Percentiles rank a stretch among this genome's conserved stretches.
Evolutionary conservation across 495 filamentous ascomycete genomes (phyloP).

Genomic region (Acidomyces sp.): DNA sequence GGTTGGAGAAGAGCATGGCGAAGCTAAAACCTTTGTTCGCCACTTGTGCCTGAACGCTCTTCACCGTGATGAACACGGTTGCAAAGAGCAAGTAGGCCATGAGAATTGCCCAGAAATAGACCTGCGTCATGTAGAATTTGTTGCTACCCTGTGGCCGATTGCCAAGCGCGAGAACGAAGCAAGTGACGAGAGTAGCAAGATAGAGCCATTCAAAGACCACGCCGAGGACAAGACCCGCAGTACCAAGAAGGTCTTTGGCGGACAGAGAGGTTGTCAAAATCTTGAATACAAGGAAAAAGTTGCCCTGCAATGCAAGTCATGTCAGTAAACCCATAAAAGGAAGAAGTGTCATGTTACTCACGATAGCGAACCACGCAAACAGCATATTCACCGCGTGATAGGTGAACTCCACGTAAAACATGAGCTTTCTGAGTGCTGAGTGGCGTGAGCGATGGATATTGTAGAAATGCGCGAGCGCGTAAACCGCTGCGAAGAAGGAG

Average conservation of each 20-base stretch:
- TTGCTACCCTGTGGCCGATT: slow-evolving; percentile 93
- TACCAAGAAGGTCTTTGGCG: slow-evolving; percentile 50
- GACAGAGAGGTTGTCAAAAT: slow-evolving; percentile 84
- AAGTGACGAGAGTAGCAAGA: slow-evolving; percentile 77
- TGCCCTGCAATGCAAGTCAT: slow-evolving; percentile 42
- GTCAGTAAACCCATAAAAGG: not conserved
- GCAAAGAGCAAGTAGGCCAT: slow-evolving; percentile 95
- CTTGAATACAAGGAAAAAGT: slow-evolving; percentile 98
- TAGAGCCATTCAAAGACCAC: slow-evolving; percentile 96
- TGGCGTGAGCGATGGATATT: slow-evolving; percentile 89
- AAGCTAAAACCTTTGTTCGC: slow-evolving; percentile 46
- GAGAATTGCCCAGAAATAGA: slow-evolving; percentile 90
- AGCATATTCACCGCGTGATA: slow-evolving; percentile 95
- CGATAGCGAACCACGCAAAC: slow-evolving; percentile 97
- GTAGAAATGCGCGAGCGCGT: slow-evolving; percentile 86
- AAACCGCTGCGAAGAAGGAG: slow-evolving; percentile 95
- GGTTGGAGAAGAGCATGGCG: slow-evolving; percentile 64
- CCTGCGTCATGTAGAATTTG: slow-evolving; percentile 89
- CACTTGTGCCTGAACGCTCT: slow-evolving; percentile 60
- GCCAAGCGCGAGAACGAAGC: slow-evolving; percentile 88
- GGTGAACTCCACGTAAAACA: slow-evolving; percentile 80
- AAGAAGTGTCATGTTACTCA: slow-evolving; percentile 22
- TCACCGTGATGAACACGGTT: slow-evolving; percentile 86
- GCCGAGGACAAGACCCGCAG: slow-evolving; percentile 61
- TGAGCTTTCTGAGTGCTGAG: slow-evolving; percentile 71